These are phyloP conservation scores for Thalia dealbata DNA, from an alignment of 176 grass and related monocot species.

Conservation along the genomic window DNA sequence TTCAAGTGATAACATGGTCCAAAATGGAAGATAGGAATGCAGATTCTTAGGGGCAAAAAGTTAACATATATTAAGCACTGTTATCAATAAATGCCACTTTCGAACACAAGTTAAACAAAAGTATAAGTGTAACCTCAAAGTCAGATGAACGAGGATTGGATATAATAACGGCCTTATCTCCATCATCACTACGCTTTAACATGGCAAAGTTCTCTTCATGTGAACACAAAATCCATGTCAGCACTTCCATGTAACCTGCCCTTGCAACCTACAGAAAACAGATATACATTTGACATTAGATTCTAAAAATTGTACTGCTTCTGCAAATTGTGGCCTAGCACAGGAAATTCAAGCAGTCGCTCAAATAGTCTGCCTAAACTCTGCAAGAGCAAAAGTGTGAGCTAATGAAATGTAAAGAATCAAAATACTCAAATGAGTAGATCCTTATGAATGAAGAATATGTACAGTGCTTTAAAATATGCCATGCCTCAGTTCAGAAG, in stretches of 20 bases:
- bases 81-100: conserved; percentile 8
- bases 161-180: conserved; percentile 82
- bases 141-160: conserved; percentile 80
- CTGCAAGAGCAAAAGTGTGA: not conserved
- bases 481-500: no score
- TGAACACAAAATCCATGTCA: conserved; percentile 82
- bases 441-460: not conserved
- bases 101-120: not conserved
- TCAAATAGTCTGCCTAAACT: not conserved
- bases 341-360: not conserved
- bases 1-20: not conserved
- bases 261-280: conserved; percentile 58
- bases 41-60: not conserved
- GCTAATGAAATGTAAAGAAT: not conserved
- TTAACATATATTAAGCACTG: not conserved
- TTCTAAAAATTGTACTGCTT: not conserved
- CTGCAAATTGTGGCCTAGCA: not conserved
- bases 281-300: not conserved
- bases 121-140: conserved; percentile 58
- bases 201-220: conserved; percentile 90
- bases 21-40: no score
- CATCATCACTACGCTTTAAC: conserved; percentile 67
- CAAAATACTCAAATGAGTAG: not conserved
- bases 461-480: no score
- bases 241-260: conserved; percentile 97